Percentiles rank a stretch among this genome's conserved stretches.
phyloP scores from a whole-genome alignment of 768 basidiomycete genomes.

The Tricholoma bakamatsutake region DNA sequence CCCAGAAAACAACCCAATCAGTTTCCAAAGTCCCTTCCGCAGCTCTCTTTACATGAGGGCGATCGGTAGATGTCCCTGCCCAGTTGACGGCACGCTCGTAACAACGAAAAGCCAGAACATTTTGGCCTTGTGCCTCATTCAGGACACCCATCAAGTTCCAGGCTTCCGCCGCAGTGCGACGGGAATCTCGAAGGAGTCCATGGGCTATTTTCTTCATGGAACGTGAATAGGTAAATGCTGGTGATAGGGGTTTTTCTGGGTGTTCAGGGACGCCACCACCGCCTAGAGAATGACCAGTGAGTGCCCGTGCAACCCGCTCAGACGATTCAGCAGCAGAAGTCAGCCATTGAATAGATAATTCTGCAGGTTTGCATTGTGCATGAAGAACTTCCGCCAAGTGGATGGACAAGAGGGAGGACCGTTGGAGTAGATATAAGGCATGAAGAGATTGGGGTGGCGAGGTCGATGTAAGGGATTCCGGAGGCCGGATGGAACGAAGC shows the following conservation, averaged over 20 bases:
- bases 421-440: constrained; percentile 60
- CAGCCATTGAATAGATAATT: constrained; percentile 50
- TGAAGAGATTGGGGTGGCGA: constrained; percentile 61
- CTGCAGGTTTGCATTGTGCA: constrained; percentile 35
- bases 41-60: constrained; percentile 30
- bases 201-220: constrained; percentile 50
- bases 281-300: constrained; percentile 37
- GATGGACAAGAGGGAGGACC: constrained; percentile 64
- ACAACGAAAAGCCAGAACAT: constrained; percentile 47
- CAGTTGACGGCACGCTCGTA: constrained; percentile 68
- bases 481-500: constrained; percentile 47
- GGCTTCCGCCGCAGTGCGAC: constrained; percentile 65
- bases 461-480: constrained; percentile 35
- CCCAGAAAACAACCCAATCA: constrained; percentile 57
- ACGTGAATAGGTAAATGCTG: constrained; percentile 39
- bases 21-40: constrained; percentile 49
- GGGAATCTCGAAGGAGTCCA: constrained; percentile 60
- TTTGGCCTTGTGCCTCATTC: constrained; percentile 38
- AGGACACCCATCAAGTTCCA: constrained; percentile 72
- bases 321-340: constrained; percentile 60
- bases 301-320: constrained; percentile 52
- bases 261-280: constrained; percentile 14
- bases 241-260: constrained; percentile 30
- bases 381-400: constrained; percentile 71
- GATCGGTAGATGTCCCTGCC: constrained; percentile 44